phyloP scores from a whole-genome alignment of 129 eudicot species.

The Flaveria bidentis region DNA sequence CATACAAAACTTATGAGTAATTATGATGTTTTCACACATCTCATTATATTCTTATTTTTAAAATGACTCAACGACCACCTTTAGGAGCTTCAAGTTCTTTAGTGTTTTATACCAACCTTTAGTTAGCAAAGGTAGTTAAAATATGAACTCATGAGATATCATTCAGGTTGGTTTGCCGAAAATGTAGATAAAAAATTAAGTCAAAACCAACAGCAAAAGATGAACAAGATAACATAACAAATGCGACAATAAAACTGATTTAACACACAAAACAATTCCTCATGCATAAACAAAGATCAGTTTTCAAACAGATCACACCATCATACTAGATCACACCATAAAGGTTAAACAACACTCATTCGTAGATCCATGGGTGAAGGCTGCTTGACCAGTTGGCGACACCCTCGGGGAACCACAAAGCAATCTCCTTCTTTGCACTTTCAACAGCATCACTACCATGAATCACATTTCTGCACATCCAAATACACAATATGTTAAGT shows the following conservation, averaged over 20 bases:
- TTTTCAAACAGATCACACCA: constrained; percentile 31
- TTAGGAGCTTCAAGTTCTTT: too few relatives aligned
- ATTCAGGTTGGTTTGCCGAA: too few relatives aligned
- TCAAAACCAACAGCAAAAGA: background rate
- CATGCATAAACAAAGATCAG: constrained; percentile 24
- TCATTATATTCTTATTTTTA: too few relatives aligned
- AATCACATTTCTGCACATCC: constrained; percentile 78
- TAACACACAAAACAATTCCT: constrained; percentile 16
- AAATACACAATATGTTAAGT: background rate
- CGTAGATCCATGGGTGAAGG: constrained; percentile 85
- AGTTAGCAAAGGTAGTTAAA: too few relatives aligned
- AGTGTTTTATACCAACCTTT: too few relatives aligned
- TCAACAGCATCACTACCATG: constrained; percentile 97
- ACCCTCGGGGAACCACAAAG: constrained; percentile 94
- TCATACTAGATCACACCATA: constrained; percentile 13
- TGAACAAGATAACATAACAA: background rate
- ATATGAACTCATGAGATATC: too few relatives aligned
- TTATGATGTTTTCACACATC: too few relatives aligned
- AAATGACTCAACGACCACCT: too few relatives aligned
- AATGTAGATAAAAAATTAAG: background rate
- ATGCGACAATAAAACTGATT: background rate
- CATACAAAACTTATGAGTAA: too few relatives aligned
- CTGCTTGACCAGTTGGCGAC: constrained; percentile 79
- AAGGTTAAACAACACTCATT: constrained; percentile 31
- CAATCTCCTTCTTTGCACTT: constrained; percentile 87